These are phyloP conservation scores for Hymenoscyphus albidus DNA, from an alignment of 2,329 filamentous ascomycete genomes.

Conservation along the genomic window DNA sequence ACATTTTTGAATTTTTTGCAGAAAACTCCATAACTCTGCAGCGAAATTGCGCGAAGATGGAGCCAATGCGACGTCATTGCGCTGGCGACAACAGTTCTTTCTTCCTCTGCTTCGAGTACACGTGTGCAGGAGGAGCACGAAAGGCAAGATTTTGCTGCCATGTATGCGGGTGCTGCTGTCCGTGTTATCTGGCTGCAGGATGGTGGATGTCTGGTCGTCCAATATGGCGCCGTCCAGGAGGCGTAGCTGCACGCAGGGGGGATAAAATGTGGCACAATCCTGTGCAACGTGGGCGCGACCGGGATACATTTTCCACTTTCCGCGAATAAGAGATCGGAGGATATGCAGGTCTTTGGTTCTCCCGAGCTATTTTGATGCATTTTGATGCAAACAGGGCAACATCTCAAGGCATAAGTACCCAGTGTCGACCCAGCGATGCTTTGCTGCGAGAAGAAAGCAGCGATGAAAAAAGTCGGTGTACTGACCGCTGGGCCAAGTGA, in stretches of 20 bases:
- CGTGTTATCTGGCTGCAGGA: conserved; percentile 18
- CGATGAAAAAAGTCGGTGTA: conserved; percentile 4
- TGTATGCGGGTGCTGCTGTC: conserved; percentile 10
- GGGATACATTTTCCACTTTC: conserved; percentile 1
- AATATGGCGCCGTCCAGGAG: conserved; percentile 17
- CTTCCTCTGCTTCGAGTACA: conserved; percentile 20
- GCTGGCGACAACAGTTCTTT: conserved; percentile 12
- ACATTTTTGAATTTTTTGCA: not conserved
- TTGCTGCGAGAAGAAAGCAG: conserved; percentile 12
- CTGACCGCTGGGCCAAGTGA: conserved; percentile 6
- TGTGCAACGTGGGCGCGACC: conserved; percentile 14
- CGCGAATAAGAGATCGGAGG: conserved; percentile 14
- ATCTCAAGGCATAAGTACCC: conserved; percentile 7
- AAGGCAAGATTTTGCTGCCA: conserved; percentile 12
- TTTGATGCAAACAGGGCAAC: conserved; percentile 17
- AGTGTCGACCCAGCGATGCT: conserved; percentile 7
- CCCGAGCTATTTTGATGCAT: conserved; percentile 5
- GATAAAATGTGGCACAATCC: conserved; percentile 11
- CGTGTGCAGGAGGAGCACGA: conserved; percentile 18
- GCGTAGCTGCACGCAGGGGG: conserved; percentile 9
- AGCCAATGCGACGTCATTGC: conserved; percentile 18
- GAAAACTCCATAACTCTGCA: conserved; percentile 4
- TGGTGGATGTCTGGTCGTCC: conserved; percentile 12
- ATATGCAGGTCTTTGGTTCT: conserved; percentile 10
- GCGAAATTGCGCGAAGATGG: conserved; percentile 1